phyloP scores from a whole-genome alignment of 2,329 filamentous ascomycete species.

The Cladobotryum mycophilum region DNA sequence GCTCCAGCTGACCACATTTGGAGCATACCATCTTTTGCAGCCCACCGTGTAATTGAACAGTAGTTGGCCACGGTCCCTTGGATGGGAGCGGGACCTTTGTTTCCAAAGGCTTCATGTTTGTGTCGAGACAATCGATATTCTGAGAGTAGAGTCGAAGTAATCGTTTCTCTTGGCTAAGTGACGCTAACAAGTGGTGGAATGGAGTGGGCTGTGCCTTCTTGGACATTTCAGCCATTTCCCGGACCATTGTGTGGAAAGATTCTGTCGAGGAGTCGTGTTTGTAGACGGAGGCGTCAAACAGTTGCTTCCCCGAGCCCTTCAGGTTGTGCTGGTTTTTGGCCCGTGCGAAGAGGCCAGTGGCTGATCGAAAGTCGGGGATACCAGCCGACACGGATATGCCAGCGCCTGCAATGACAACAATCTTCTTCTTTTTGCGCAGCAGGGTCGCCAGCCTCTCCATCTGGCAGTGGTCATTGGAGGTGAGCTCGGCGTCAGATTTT shows the following conservation, averaged over 20 bases:
- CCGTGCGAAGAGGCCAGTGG: slow-evolving; percentile 80
- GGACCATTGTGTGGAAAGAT: slow-evolving; percentile 94
- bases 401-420: slow-evolving; percentile 92
- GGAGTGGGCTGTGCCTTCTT: slow-evolving; percentile 71
- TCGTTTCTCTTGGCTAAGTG: slow-evolving; percentile 78
- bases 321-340: slow-evolving; percentile 82
- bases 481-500: slow-evolving; percentile 43
- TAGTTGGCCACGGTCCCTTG: slow-evolving; percentile 88
- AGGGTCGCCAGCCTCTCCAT: slow-evolving; percentile 67
- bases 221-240: slow-evolving; percentile 74
- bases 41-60: slow-evolving; percentile 89
- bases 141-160: slow-evolving; percentile 89
- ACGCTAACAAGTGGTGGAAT: slow-evolving; percentile 91
- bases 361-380: slow-evolving; percentile 94
- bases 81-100: slow-evolving; percentile 74
- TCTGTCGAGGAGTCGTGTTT: slow-evolving; percentile 83
- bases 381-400: slow-evolving; percentile 96
- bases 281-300: slow-evolving; percentile 97
- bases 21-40: slow-evolving; percentile 95
- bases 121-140: slow-evolving; percentile 95
- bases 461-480: slow-evolving; percentile 42
- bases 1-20: slow-evolving; percentile 73
- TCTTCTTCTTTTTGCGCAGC: slow-evolving; percentile 85
- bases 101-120: slow-evolving; percentile 67
- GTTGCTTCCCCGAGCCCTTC: slow-evolving; percentile 81